Conservation (phyloP, 805 yeast genomes). For the Suhomyces prunicola region DNA sequence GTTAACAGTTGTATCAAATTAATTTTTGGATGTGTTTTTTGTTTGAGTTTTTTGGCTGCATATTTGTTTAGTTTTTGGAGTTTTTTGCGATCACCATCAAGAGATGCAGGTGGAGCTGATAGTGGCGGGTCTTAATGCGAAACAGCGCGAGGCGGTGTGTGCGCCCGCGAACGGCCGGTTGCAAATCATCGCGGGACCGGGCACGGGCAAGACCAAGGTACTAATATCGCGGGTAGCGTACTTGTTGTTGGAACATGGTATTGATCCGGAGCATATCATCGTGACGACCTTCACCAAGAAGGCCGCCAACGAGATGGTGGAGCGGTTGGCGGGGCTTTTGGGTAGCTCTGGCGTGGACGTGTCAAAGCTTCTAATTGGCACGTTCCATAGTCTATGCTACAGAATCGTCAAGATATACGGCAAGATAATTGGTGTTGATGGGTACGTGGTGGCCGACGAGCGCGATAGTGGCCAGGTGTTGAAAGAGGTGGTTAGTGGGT, state of each 20-base stretch:
- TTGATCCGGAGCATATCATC: conserved; percentile 62
- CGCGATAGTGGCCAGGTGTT: conserved; percentile 53
- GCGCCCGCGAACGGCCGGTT: conserved; percentile 37
- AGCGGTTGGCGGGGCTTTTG: conserved; percentile 47
- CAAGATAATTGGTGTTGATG: conserved; percentile 38
- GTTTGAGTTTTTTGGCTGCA: not conserved
- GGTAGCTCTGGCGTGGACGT: conserved; percentile 32
- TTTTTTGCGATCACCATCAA: not conserved
- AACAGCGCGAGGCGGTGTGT: conserved; percentile 45
- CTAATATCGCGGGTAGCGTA: conserved; percentile 76
- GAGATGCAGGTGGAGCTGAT: not conserved
- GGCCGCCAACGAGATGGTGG: conserved; percentile 84
- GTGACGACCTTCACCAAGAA: conserved; percentile 92
- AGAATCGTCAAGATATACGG: conserved; percentile 59
- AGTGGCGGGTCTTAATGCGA: conserved; percentile 32
- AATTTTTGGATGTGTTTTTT: not conserved
- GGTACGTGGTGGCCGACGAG: conserved; percentile 60
- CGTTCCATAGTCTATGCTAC: conserved; percentile 83
- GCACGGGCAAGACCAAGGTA: conserved; percentile 79
- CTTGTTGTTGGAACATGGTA: conserved; percentile 47
- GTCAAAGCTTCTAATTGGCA: conserved; percentile 65
- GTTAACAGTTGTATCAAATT: not conserved
- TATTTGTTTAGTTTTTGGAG: not conserved
- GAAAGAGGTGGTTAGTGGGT: conserved; percentile 34
- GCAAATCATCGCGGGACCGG: conserved; percentile 60